Base-by-base conservation (phyloP, 78 protist species). In the Dictyostelium intermedium region DNA sequence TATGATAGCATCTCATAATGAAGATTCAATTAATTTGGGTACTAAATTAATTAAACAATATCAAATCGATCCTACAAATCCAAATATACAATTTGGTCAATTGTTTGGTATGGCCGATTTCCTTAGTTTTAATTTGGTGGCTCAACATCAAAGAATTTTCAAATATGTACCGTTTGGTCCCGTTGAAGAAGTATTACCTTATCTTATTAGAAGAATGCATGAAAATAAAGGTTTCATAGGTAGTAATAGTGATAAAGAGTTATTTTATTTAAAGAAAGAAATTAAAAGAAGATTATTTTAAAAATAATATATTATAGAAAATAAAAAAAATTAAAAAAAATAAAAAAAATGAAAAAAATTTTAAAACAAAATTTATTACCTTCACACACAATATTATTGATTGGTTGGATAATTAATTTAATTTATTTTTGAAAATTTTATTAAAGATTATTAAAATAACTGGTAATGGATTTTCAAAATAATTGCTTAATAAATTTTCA, bases 161-260 rank as follows among this genome's bases (percentile, higher is more conserved):
- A 94, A 94, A 77, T 94, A 94, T 43, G 93, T 94, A 9, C 96
- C 96, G 2, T 94, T 69, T 60, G 96, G 96, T 53, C 96, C 96
- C 4, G 96, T 94, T 1, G 13, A 86, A 45, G 85, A 83, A 27
- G 93, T 87, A 0, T 25, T 94, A 1, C 96, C 96, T 4, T 94
- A 94, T 34, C 20, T 94, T n/a, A 34, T 94, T 25, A 81, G 96
- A 47, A 82, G 96, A 30, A 94, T 94, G 96, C 96, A 94, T 8
- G 96, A 94, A 43, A 94, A 94, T 86, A 85, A 81, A 77, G 96
- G 96, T 45, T 85, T 94, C 56, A 41, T 94, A 10, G 96, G 96
- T 23, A 79, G 85, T 37, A 80, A 80, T 50, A 89, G 93, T 80
- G 86, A 66, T 13, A 89, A 72, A 43, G 93, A 89, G 69, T 70